These are phyloP conservation scores for Aschersonia sp. DNA, from an alignment of 2,329 filamentous ascomycete species.

Conservation along the genomic window DNA sequence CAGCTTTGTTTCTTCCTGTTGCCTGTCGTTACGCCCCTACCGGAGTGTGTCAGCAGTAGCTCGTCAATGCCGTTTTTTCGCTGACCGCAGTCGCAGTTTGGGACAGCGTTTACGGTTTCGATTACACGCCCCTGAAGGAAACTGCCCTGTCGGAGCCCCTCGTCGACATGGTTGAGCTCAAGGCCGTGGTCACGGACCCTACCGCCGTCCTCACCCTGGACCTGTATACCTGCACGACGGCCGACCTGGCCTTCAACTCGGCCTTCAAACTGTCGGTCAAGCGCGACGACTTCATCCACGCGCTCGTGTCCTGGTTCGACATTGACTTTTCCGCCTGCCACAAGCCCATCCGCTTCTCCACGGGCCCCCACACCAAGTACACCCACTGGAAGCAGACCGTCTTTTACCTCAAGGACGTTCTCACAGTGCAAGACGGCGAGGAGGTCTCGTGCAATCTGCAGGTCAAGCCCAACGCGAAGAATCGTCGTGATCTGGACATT, in stretches of 20 bases:
- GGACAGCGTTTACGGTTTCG: constrained; percentile 98
- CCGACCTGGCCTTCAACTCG: constrained; percentile 70
- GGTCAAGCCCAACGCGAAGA: constrained; percentile 85
- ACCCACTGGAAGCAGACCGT: constrained; percentile 99
- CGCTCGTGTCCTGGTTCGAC: constrained; percentile 96
- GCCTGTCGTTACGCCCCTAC: not conserved
- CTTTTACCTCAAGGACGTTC: constrained; percentile 87
- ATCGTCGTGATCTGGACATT: constrained; percentile 90
- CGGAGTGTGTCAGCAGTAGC: no score
- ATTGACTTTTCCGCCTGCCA: constrained; percentile 98
- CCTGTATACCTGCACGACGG: constrained; percentile 74
- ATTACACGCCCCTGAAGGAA: constrained; percentile 87
- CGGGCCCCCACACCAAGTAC: constrained; percentile 95
- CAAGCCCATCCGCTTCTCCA: constrained; percentile 94
- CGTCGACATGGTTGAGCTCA: constrained; percentile 94
- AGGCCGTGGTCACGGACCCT: constrained; percentile 91
- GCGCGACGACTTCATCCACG: constrained; percentile 90
- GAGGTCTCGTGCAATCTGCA: constrained; percentile 56
- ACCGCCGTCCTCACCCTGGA: constrained; percentile 74
- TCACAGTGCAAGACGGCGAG: constrained; percentile 84
- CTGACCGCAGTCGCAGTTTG: constrained; percentile 49
- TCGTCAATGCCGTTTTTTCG: no score
- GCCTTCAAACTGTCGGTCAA: constrained; percentile 64
- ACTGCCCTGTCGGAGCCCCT: constrained; percentile 91
- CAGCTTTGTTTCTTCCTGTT: not conserved